Evolutionary conservation across 768 basidiomycete species (phyloP).

Genomic region (Auricularia cornea): DNA sequence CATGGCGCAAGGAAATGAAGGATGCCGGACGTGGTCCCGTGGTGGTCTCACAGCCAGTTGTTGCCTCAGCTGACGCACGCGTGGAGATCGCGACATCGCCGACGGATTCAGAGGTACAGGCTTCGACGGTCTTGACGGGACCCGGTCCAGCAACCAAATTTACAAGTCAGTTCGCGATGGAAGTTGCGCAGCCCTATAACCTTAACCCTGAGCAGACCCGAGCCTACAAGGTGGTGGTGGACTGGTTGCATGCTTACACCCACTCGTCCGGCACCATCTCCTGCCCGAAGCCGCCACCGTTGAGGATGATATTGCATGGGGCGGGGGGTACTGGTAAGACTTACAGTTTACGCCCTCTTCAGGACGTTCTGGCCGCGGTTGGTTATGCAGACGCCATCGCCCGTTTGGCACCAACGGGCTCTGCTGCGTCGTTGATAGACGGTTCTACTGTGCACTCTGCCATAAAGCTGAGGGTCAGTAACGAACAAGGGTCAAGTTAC

Average conservation of each 20-base stretch:
- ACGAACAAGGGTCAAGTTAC: slow-evolving; percentile 2
- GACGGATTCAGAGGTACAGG: too few species aligned
- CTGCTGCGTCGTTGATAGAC: slow-evolving; percentile 22
- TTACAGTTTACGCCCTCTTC: slow-evolving; percentile 20
- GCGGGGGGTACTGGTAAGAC: slow-evolving; percentile 29
- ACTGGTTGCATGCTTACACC: background rate
- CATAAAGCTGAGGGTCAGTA: slow-evolving; percentile 13
- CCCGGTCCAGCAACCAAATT: too few species aligned
- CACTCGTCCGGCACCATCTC: background rate
- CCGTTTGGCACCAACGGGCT: slow-evolving; percentile 25
- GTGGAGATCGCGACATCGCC: too few species aligned
- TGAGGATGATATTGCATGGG: slow-evolving; percentile 18
- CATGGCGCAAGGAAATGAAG: too few species aligned
- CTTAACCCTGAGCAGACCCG: background rate
- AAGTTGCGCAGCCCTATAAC: too few species aligned
- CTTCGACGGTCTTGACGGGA: too few species aligned
- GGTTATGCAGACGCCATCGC: slow-evolving; percentile 16
- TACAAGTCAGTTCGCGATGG: too few species aligned
- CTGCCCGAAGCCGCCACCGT: background rate
- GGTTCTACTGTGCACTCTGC: slow-evolving; percentile 23
- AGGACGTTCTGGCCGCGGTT: slow-evolving; percentile 16
- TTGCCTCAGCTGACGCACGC: too few species aligned
- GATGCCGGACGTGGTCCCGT: too few species aligned
- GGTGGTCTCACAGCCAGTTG: too few species aligned
- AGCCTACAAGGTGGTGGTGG: background rate